Conservation (phyloP, 208 protist genomes). For the Leishmania arabica region DNA sequence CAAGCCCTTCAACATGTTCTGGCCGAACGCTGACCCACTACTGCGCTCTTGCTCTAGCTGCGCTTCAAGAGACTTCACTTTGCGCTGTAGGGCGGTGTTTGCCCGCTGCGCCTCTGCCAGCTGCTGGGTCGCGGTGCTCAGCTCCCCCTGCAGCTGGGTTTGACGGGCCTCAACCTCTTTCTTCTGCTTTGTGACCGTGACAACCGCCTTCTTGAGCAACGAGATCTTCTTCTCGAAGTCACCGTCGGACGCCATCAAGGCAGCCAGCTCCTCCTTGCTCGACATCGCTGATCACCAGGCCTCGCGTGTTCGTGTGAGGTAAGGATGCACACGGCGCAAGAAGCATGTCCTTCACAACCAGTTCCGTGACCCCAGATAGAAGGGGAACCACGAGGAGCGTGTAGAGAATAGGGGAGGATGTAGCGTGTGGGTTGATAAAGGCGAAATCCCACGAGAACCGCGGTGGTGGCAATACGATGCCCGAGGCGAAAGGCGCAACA, state of each 20-base stretch:
- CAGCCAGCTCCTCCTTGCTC: conserved; percentile 50
- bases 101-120: conserved; percentile 47
- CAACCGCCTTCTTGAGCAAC: conserved; percentile 81
- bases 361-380: background rate
- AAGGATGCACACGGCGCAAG: background rate
- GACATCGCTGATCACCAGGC: conserved; percentile 7
- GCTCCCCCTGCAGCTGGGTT: conserved; percentile 51
- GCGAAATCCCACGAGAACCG: background rate
- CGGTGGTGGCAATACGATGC: background rate
- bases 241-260: conserved; percentile 74
- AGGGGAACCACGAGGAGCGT: background rate
- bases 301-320: background rate
- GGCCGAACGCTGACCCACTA: conserved; percentile 51
- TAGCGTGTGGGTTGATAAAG: background rate
- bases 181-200: conserved; percentile 83
- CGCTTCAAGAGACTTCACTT: conserved; percentile 45
- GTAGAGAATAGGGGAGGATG: background rate
- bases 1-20: conserved; percentile 70
- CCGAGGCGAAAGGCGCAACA: background rate
- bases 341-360: background rate
- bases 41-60: conserved; percentile 53
- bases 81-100: conserved; percentile 43
- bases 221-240: conserved; percentile 82
- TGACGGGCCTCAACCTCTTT: conserved; percentile 68
- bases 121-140: conserved; percentile 41